Conservation (phyloP, 2,329 filamentous ascomycete species). For the Ceratocystis cacaofunesta region DNA sequence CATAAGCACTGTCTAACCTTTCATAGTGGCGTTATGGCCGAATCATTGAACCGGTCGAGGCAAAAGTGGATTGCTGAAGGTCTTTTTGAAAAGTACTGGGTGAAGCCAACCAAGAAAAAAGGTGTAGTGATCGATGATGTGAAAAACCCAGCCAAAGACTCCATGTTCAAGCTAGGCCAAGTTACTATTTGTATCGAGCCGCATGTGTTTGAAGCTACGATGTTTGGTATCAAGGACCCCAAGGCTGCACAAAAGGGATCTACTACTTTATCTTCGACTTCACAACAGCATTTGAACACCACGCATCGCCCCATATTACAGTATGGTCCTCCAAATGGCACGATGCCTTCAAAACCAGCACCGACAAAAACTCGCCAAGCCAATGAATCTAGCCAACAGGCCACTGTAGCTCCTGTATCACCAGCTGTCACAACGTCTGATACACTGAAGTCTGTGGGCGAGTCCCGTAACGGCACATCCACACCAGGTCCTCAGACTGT, state of each 20-base stretch:
- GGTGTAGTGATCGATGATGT: slow-evolving; percentile 44
- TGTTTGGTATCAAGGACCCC: slow-evolving; percentile 56
- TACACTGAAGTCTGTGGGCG: slow-evolving; percentile 16
- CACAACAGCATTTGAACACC: slow-evolving; percentile 19
- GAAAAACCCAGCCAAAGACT: slow-evolving; percentile 54
- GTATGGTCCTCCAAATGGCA: slow-evolving; percentile 49
- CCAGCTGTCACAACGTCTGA: slow-evolving; percentile 6
- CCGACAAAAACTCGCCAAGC: slow-evolving; percentile 27
- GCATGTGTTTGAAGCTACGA: slow-evolving; percentile 61
- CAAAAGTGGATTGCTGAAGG: slow-evolving; percentile 57
- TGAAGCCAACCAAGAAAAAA: slow-evolving; percentile 55
- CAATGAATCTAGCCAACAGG: slow-evolving; percentile 20
- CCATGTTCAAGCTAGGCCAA: slow-evolving; percentile 57
- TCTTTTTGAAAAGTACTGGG: slow-evolving; percentile 65
- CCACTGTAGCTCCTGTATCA: slow-evolving; percentile 16
- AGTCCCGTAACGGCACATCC: neutral
- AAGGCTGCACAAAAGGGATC: slow-evolving; percentile 27
- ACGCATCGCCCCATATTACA: slow-evolving; percentile 44
- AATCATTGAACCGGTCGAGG: slow-evolving; percentile 59
- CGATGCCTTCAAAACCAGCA: slow-evolving; percentile 35
- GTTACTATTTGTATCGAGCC: slow-evolving; percentile 66
- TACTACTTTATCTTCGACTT: slow-evolving; percentile 17
- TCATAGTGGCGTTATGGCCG: slow-evolving; percentile 54
- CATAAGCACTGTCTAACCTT: neutral
- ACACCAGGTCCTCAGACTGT: neutral